Conservation (phyloP, 1,284 basidiomycete species). For the Agroathelia rolfsii region DNA sequence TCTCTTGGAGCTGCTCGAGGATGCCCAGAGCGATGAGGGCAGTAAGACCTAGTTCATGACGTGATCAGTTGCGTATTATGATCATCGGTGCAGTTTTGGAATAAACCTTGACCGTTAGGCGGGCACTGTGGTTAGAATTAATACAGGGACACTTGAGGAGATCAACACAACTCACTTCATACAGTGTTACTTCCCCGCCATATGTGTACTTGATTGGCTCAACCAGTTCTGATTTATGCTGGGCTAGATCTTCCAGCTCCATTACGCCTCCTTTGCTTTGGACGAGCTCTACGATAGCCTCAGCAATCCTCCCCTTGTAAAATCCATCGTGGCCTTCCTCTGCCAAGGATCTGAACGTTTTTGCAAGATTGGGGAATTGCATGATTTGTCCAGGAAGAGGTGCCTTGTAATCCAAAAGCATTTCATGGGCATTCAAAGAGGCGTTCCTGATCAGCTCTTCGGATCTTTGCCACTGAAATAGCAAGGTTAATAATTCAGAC, state of each 20-base stretch:
- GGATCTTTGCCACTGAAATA: constrained; percentile 58
- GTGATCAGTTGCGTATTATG: constrained; percentile 4
- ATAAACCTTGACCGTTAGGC: constrained; percentile 82
- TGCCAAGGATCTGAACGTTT: constrained; percentile 75
- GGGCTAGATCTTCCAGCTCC: constrained; percentile 80
- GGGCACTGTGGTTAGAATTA: constrained; percentile 58
- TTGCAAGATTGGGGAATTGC: constrained; percentile 70
- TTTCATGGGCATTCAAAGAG: constrained; percentile 74
- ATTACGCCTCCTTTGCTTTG: constrained; percentile 82
- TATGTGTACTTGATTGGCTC: constrained; percentile 90
- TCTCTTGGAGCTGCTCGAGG: constrained; percentile 75
- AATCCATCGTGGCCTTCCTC: constrained; percentile 83
- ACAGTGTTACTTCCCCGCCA: constrained; percentile 69
- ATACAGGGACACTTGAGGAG: constrained; percentile 1
- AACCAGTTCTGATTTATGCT: constrained; percentile 71
- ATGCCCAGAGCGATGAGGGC: constrained; percentile 89
- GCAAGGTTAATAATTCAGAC: background rate
- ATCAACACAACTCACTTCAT: constrained; percentile 49
- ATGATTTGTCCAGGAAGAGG: constrained; percentile 74
- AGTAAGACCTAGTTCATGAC: constrained; percentile 51
- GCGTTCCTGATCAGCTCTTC: constrained; percentile 74
- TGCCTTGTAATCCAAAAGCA: constrained; percentile 76
- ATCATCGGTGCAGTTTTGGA: constrained; percentile 1
- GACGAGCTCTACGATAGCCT: constrained; percentile 83
- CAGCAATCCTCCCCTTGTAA: constrained; percentile 83